Base-by-base conservation (phyloP, 257 asterid species). In the Solanum neorickii region DNA sequence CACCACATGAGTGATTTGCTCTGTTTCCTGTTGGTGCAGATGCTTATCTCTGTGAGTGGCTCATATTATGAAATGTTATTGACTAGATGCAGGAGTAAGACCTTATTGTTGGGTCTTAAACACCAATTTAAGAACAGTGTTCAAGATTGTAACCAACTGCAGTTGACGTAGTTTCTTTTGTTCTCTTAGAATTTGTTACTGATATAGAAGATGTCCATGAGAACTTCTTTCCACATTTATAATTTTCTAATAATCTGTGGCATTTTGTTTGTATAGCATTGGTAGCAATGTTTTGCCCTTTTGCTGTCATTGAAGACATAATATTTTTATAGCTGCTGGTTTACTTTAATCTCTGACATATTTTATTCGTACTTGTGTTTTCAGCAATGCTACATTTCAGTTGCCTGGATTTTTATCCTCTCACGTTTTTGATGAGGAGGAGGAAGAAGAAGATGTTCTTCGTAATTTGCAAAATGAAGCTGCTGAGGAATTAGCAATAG, bases 371-470 rank as follows among this genome's bases (percentile, higher is more conserved):
- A 21, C 56, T 83, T 66, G 46, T 21, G 15, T 69, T 86, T 85
- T 52, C 94, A 92, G 94, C 88, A 92, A 92, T 88, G 90, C 92
- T 59, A 92, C 94, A 23, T 91, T 86, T 82, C 92, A 91, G 87
- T 87, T 92, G 89, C 90, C 90, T 85, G 93, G 94, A 46, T 74
- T 92, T 78, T 89, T 91, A 42, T 39, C 94, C 60, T 60, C 91
- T 77, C 91, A 82, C 76, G 88, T 86, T 15, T 91, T 91, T 85
- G 89, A 86, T n/a, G 94, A 92, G 74, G 92, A 92, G 66, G 94
- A 91, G n/a, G 98, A 92, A 73, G 95, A 95, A n/a, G 98, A 94
- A 77, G 94, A 92, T 85, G 89, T 88, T 68, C 95, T 90, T 69
- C 88, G 87, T 66, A 88, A 44, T 87, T 83, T 92, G 9, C 73